Evolutionary conservation across 768 basidiomycete genomes (phyloP), one percentile per base, ranked within the genome.

Genomic region (Cubamyces sp.): DNA sequence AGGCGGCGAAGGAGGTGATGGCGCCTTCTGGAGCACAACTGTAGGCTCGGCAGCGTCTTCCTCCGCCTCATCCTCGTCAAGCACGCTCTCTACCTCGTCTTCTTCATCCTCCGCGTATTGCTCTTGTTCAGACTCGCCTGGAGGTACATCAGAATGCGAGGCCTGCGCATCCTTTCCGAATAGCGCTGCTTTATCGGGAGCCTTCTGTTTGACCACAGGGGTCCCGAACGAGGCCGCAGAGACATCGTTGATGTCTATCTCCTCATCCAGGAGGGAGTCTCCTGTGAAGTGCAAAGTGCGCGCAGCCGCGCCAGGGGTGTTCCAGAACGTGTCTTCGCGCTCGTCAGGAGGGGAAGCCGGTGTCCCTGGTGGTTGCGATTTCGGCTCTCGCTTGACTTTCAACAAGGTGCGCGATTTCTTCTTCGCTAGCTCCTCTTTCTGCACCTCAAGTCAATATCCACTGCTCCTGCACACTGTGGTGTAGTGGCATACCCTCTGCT

Each of bases 221-320:
- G 75, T 82, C 15, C 74, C 70, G 30, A 87, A 86, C 3, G 79
- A 71, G 1, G 66, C 56, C 0, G 68, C 70, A 19, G 69, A 67
- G 16, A 78, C 58, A 77, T 77, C 50, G 62, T 62, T 81, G 30
- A 88, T 74, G 66, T 90, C 84, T 3, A 85, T 80, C 19, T 84
- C 75, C 65, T 91, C 89, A 64, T 90, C 82, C 70, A 85, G 71
- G 28, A 88, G 75, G 15, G 85, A 77, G 61, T 85, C 85, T 42
- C 87, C 84, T 1, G 81, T 81, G 64, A 91, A 90, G 54, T 81
- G 83, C 15, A 91, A 76, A 0, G 83, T 84, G 41, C 86, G 85
- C 15, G 80, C 82, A 1, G 81, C 74, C 2, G 80, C 80, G 39
- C 73, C 76, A 7, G 87, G 85, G 0, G 87, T 86, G 30, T 79